Percentiles rank a stretch among this genome's conserved stretches.
These are phyloP conservation scores for Chytriomyces sp. DNA, from an alignment of 192 early-diverging fungal species.

Conservation along the genomic window DNA sequence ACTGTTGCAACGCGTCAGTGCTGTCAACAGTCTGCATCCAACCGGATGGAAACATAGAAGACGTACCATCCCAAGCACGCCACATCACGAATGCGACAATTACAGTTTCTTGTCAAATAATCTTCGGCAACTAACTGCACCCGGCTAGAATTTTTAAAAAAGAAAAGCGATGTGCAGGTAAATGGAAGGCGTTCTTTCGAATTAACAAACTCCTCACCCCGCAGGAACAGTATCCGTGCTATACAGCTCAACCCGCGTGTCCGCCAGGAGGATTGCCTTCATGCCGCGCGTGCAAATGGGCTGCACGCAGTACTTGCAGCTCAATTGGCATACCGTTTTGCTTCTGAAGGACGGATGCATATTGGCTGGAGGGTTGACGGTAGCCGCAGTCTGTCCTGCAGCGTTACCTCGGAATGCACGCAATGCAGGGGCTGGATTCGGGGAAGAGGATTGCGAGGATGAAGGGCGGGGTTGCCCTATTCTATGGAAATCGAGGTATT, in stretches of 20 bases:
- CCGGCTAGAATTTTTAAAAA: conserved; percentile 32
- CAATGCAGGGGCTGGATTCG: not conserved
- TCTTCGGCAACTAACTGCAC: conserved; percentile 80
- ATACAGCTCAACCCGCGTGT: conserved; percentile 72
- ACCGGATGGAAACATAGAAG: too few species aligned
- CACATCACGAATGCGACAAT: conserved; percentile 76
- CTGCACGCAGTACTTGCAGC: conserved; percentile 58
- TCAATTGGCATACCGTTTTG: conserved; percentile 67
- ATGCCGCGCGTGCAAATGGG: conserved; percentile 72
- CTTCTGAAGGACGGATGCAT: conserved; percentile 56
- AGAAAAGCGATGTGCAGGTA: not conserved
- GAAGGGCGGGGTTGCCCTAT: not conserved
- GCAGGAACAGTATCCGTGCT: conserved; percentile 69
- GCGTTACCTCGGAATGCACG: not conserved
- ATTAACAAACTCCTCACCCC: conserved; percentile 46
- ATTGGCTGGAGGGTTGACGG: not conserved
- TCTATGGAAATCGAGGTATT: conserved; percentile 3
- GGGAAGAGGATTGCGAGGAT: not conserved
- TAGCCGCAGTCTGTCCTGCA: not conserved
- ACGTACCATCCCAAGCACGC: conserved; percentile 76
- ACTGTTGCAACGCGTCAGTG: conserved; percentile 20
- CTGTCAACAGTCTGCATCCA: not conserved
- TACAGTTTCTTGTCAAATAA: conserved; percentile 76
- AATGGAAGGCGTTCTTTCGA: not conserved
- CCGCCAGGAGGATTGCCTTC: conserved; percentile 81